Evolutionary conservation across 1,139 yeast genomes (phyloP), one percentile per base, ranked within the genome.

Genomic region (Geotrichum europaeum): DNA sequence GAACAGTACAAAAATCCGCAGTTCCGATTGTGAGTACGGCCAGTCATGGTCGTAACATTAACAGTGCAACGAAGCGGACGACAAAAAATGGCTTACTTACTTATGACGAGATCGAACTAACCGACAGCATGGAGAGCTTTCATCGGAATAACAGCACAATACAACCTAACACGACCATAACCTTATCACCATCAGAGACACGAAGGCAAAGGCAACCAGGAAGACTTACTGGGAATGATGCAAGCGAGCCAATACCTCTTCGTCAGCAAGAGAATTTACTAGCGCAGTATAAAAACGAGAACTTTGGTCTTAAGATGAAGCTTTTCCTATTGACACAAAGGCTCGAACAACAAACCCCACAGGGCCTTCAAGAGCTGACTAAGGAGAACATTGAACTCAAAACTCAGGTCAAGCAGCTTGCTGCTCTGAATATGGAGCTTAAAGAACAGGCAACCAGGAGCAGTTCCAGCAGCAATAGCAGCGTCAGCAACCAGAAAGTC

Each of bases 241-340:
- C 28, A 24, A 40, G 20, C 12, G 57, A 58, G 18, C 32, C 52
- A 12, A 58, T 69, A 58, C 72, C 72, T 18, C 58, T 69, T 36
- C 67, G 68, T 30, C 69, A 69, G 55, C 72, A 69, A 54, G 72
- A 69, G 53, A 60, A 65, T 24, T 76, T 79, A 53, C 74, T 82
- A 49, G 77, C 81, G 54, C 75, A 76, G 57, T 74, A 86, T 55
- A 79, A 82, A 64, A 78, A 81, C 32, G 91, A 87, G 60, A 87
- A 86, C 65, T 81, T 84, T 68, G 81, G 84, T 65, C 76, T 87
- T 66, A 82, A 83, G 68, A 78, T 86, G 51, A 84, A 84, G 65
- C 63, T 68, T 30, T 64, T 60, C 53, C 56, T 64, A 59, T 61
- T 65, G 55, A 63, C 60, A 47, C 60, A 59, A 28, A 56, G 60